These are phyloP conservation scores for Aphanomyces cochlioides DNA, from an alignment of 352 stramenopile genomes.

Conservation along the genomic window DNA sequence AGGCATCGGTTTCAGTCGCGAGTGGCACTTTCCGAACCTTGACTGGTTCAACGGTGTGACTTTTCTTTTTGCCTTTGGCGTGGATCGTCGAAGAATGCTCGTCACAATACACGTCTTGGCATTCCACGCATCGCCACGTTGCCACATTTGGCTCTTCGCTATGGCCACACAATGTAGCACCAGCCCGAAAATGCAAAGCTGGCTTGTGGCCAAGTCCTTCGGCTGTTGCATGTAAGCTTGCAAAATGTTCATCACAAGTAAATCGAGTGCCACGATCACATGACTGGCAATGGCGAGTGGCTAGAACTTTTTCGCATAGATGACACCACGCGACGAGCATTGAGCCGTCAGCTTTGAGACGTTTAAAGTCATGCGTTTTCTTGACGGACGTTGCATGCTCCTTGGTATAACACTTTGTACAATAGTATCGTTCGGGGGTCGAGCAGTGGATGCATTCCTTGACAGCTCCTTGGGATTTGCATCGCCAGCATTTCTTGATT, in stretches of 20 bases:
- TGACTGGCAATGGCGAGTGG: conserved; percentile 9
- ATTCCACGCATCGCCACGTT: conserved; percentile 48
- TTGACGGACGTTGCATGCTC: conserved; percentile 40
- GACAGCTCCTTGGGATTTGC: conserved; percentile 34
- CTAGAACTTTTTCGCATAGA: conserved; percentile 36
- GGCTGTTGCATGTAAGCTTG: conserved; percentile 43
- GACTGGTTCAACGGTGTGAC: conserved; percentile 43
- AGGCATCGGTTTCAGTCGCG: conserved; percentile 45
- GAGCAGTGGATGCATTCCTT: conserved; percentile 62
- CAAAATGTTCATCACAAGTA: conserved; percentile 66
- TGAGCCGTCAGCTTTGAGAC: conserved; percentile 33
- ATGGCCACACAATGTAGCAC: conserved; percentile 52
- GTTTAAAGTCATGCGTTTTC: conserved; percentile 53
- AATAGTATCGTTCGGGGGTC: conserved; percentile 37
- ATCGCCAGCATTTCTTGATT: conserved; percentile 14
- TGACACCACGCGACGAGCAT: conserved; percentile 37
- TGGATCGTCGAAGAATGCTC: conserved; percentile 47
- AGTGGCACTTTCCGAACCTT: conserved; percentile 61
- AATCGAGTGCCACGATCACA: conserved; percentile 36
- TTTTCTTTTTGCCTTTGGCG: conserved; percentile 36
- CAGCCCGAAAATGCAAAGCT: conserved; percentile 50
- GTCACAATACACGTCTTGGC: conserved; percentile 59
- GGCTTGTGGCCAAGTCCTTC: conserved; percentile 41
- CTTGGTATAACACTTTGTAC: conserved; percentile 48
- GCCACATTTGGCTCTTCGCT: conserved; percentile 43